phyloP scores from a whole-genome alignment of 805 yeast genomes.

The Saccharomycopsis javanensis region DNA sequence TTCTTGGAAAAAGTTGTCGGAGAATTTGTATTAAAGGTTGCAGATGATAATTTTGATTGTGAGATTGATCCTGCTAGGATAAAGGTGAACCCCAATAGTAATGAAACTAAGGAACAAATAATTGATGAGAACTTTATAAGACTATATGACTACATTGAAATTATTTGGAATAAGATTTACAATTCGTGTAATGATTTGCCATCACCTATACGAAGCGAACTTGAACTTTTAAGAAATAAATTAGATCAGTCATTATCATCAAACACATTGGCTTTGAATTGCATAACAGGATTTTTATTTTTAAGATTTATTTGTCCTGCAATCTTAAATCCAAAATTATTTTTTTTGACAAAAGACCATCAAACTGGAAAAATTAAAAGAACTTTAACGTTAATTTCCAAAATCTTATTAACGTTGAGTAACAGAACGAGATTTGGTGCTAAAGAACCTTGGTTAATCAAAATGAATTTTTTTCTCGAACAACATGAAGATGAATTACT shows the following conservation, averaged over 20 bases:
- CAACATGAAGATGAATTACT: constrained; percentile 46
- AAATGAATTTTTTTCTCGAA: constrained; percentile 59
- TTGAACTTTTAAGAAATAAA: constrained; percentile 52
- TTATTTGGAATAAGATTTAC: constrained; percentile 59
- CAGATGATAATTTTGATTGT: constrained; percentile 43
- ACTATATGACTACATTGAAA: constrained; percentile 41
- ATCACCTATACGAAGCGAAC: constrained; percentile 47
- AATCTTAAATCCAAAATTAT: constrained; percentile 77
- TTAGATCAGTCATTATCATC: constrained; percentile 56
- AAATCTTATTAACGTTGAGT: constrained; percentile 67
- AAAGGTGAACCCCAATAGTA: constrained; percentile 24
- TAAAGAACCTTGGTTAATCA: constrained; percentile 73
- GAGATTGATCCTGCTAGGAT: constrained; percentile 75
- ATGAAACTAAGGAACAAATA: constrained; percentile 30
- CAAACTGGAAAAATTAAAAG: constrained; percentile 66
- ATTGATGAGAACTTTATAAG: constrained; percentile 40
- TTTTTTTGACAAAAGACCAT: constrained; percentile 59
- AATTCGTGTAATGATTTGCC: constrained; percentile 71
- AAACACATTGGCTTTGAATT: constrained; percentile 41
- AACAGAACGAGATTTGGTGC: constrained; percentile 66
- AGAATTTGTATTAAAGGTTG: constrained; percentile 47
- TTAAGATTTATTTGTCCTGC: constrained; percentile 87
- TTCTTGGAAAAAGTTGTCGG: constrained; percentile 69
- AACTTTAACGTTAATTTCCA: constrained; percentile 73
- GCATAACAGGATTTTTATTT: constrained; percentile 76